phyloP scores from a whole-genome alignment of 768 basidiomycete genomes.

The Boletus subcaerulescens region DNA sequence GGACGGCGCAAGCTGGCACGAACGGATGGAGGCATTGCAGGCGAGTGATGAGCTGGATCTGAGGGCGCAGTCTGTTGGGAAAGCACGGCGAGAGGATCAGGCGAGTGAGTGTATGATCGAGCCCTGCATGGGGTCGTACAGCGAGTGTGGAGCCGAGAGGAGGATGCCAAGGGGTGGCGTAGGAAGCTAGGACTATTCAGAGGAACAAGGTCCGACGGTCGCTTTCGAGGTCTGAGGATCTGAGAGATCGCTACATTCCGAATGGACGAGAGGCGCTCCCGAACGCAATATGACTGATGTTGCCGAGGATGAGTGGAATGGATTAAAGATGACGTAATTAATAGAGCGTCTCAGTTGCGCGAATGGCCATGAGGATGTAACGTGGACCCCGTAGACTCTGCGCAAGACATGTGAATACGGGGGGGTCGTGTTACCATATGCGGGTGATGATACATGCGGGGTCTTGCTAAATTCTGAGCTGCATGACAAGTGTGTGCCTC shows the following conservation, averaged over 20 bases:
- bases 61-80: too few relatives aligned
- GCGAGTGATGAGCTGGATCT: too few relatives aligned
- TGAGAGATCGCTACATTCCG: conserved; percentile 5
- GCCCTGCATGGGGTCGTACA: too few relatives aligned
- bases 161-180: too few relatives aligned
- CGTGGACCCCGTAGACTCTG: conserved; percentile 17
- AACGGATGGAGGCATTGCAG: too few relatives aligned
- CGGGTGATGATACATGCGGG: background rate
- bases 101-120: too few relatives aligned
- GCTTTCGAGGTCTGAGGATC: background rate
- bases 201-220: background rate
- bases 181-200: too few relatives aligned
- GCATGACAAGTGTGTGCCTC: conserved; percentile 9
- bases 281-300: conserved; percentile 5
- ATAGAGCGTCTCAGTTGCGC: conserved; percentile 10
- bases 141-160: too few relatives aligned
- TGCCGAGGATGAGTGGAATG: conserved; percentile 8
- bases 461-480: conserved; percentile 7
- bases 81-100: too few relatives aligned
- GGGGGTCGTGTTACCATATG: conserved; percentile 16
- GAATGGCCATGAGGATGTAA: conserved; percentile 18
- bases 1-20: conserved; percentile 8
- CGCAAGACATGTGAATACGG: conserved; percentile 26
- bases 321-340: background rate
- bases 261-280: conserved; percentile 14